Evolutionary conservation across 768 basidiomycete species (phyloP).

Genomic region (Lentinula guzmanii): DNA sequence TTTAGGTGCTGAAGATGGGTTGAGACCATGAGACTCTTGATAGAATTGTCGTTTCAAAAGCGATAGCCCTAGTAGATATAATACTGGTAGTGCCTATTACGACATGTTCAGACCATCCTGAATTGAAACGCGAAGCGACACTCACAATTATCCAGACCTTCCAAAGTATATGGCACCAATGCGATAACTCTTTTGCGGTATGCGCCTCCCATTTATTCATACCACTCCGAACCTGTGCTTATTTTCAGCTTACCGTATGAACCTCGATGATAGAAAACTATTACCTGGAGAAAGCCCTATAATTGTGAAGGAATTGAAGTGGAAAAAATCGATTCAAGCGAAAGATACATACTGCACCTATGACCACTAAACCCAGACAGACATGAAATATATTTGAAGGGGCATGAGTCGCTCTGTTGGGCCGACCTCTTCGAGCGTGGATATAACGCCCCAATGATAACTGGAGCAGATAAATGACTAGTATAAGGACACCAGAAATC

Average conservation of each 20-base stretch:
- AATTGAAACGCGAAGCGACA: background rate
- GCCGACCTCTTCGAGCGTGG: slow-evolving; percentile 32
- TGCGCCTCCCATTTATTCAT: slow-evolving; percentile 35
- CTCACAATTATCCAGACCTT: slow-evolving; percentile 41
- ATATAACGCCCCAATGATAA: slow-evolving; percentile 47
- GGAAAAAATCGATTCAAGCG: background rate
- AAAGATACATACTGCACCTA: slow-evolving; percentile 17
- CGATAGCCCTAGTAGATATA: slow-evolving; percentile 1
- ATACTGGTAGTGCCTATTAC: background rate
- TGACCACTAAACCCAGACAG: slow-evolving; percentile 41
- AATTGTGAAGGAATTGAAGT: background rate
- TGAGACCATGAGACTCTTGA: slow-evolving; percentile 4
- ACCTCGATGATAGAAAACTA: slow-evolving; percentile 11
- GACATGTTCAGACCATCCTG: background rate
- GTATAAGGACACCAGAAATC: slow-evolving; percentile 47
- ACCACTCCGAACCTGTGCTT: slow-evolving; percentile 33
- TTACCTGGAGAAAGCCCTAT: slow-evolving; percentile 43
- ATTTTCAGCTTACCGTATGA: background rate
- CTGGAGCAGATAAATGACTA: slow-evolving; percentile 47
- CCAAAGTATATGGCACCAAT: slow-evolving; percentile 36
- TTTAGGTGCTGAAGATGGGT: background rate
- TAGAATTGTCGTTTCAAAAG: slow-evolving; percentile 6
- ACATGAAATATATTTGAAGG: slow-evolving; percentile 54
- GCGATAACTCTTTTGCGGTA: slow-evolving; percentile 27
- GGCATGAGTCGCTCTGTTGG: slow-evolving; percentile 32